Evolutionary conservation across 192 early-diverging fungal genomes (phyloP), one percentile per base, ranked within the genome.

Genomic region (Glomus cerebriforme): DNA sequence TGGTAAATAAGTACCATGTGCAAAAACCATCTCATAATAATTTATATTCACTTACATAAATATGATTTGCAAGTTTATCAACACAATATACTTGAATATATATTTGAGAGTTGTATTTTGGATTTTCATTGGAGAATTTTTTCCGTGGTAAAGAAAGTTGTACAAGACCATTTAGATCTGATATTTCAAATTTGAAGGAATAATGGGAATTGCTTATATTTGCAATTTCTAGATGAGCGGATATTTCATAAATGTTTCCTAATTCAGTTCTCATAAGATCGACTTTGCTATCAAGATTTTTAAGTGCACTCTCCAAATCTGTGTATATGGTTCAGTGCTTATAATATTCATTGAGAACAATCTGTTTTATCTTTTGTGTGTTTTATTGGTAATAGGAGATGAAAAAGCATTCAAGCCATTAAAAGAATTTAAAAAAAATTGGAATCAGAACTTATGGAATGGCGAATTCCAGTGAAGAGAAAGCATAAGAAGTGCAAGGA

Each of bases 301-400:
- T n/a, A n/a, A n/a, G n/a, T n/a, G n/a, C n/a, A n/a, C n/a, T n/a
- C n/a, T n/a, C n/a, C n/a, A n/a, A n/a, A n/a, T n/a, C n/a, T n/a
- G n/a, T n/a, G n/a, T n/a, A n/a, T n/a, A n/a, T n/a, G n/a, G n/a
- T 15, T 13, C 17, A 17, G 3, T 49, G 12, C 13, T 67, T 37
- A 67, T 19, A 37, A 67, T 67, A 19, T 31, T 67, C 3, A 67
- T 67, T 67, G 29, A 67, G 32, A 67, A 37, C 29, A 17, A 19
- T 35, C 29, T 22, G 29, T 31, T 19, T 37, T 67, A 31, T 67
- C 19, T 35, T 67, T 67, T 49, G 12, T 49, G 32, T 37, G 35
- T 37, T 35, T 37, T 67, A 17, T 67, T 67, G 17, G 29, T 67
- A 67, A 67, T 67, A 67, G 65, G 65, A 67, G 65, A 32, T 29